Evolutionary conservation across 2,329 filamentous ascomycete species (phyloP), one percentile per base, ranked within the genome.

Genomic region (Trichoderma arundinaceum): DNA sequence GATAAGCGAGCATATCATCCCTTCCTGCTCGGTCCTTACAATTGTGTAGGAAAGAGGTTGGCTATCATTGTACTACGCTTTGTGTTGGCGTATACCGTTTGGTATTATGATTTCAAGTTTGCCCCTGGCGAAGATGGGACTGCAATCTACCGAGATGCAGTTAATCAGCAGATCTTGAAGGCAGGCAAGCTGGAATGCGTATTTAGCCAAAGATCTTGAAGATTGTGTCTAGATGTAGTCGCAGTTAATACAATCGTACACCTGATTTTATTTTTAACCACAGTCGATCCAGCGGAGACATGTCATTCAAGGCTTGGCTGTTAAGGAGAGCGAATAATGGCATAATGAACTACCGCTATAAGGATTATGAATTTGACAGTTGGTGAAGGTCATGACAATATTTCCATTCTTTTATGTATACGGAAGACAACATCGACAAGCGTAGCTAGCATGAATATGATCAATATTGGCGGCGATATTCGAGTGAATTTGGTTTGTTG

Each of bases 1-100:
- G 67, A 72, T n/a, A 67, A 52, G 3, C 67, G 69, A 10, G 68
- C 69, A 1, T 72, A 66, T 8, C 39, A 62, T 8, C 64, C 62
- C 0, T 68, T 69, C 15, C 54, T 49, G 4, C 38, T 49, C 22
- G 68, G 69, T 65, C 57, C 65, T 8, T 65, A 63, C 32, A 51
- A 33, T 1, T 70, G 68, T 7, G 63, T 64, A 7, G 68, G 68
- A 17, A 67, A 49, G 33, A 66, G 49, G 19, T 7, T 49, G 2
- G 56, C 56, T 7, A 12, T 59, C 8, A 38, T 48, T 10, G 56
- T 59, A 9, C 15, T 69, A 0, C 59, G 69, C 13, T 43, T 62
- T 12, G 32, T 48, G 1, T 8, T 62, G 38, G 64, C 64, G 0
- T 66, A 66, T 32, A 66, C 57, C 6, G n/a, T 62, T 4, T 66